phyloP scores from a whole-genome alignment of 768 basidiomycete genomes.

The Calocybe gangraenosa region DNA sequence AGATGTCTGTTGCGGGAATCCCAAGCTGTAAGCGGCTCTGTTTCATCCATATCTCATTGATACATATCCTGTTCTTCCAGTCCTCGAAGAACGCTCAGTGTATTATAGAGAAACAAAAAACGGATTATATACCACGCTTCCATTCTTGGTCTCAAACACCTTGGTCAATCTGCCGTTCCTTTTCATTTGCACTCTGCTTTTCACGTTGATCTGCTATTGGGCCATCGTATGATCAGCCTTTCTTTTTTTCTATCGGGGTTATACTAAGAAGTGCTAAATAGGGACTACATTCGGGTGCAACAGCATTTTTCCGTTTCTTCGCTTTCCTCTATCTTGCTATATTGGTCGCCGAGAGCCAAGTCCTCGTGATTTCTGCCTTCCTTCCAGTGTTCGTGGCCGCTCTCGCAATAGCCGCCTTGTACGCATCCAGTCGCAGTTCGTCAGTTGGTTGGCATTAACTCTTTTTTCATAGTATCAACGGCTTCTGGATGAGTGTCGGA shows the following conservation, averaged over 20 bases:
- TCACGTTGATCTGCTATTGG: constrained; percentile 48
- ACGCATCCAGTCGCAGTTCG: constrained; percentile 5
- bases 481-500: constrained; percentile 58
- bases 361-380: constrained; percentile 43
- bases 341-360: constrained; percentile 49
- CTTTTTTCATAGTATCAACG: constrained; percentile 31
- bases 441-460: not conserved
- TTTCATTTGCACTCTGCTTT: constrained; percentile 43
- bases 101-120: constrained; percentile 55
- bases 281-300: constrained; percentile 47
- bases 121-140: constrained; percentile 50
- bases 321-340: constrained; percentile 50
- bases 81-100: constrained; percentile 55
- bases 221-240: constrained; percentile 34
- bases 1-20: constrained; percentile 61
- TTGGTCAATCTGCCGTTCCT: constrained; percentile 52
- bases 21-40: constrained; percentile 38
- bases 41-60: too few relatives aligned
- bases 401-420: constrained; percentile 50
- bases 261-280: constrained; percentile 20
- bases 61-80: constrained; percentile 17
- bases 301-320: constrained; percentile 52
- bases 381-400: constrained; percentile 60
- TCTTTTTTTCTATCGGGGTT: not conserved
- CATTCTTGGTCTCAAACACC: constrained; percentile 52